Evolutionary conservation across 1,284 basidiomycete genomes (phyloP).

Genomic region (Tetrapyrgos nigripes): DNA sequence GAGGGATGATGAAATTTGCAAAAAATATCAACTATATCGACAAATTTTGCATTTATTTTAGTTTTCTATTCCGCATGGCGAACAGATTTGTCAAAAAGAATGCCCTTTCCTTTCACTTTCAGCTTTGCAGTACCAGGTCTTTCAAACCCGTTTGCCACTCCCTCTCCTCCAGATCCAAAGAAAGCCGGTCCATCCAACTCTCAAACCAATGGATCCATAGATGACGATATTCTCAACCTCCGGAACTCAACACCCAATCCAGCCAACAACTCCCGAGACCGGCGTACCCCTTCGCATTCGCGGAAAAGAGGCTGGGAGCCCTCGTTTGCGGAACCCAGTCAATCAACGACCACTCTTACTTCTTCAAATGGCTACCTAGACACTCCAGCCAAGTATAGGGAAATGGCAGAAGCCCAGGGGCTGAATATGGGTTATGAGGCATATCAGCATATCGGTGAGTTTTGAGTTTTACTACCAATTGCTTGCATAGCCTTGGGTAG

Average conservation of each 20-base stretch:
- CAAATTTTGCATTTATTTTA: too few species aligned
- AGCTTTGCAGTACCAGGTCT: constrained; percentile 64
- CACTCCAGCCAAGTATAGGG: constrained; percentile 66
- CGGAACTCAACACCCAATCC: constrained; percentile 1
- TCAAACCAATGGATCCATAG: constrained; percentile 31
- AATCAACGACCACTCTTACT: constrained; percentile 54
- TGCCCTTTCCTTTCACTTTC: constrained; percentile 75
- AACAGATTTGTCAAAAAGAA: constrained; percentile 21
- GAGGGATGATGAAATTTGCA: constrained; percentile 45
- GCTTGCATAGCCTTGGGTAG: too few species aligned
- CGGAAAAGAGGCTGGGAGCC: constrained; percentile 78
- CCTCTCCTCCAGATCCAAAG: constrained; percentile 18
- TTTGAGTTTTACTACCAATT: too few species aligned
- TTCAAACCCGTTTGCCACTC: constrained; percentile 63
- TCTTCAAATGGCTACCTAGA: constrained; percentile 69
- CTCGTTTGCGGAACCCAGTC: constrained; percentile 55
- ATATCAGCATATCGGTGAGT: constrained; percentile 45
- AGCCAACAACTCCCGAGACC: constrained; percentile 26
- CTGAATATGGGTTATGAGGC: constrained; percentile 39
- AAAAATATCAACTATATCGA: too few species aligned
- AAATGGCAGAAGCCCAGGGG: constrained; percentile 44
- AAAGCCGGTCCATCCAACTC: constrained; percentile 16
- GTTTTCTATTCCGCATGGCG: neutral
- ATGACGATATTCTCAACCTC: constrained; percentile 19
- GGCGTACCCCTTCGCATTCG: constrained; percentile 32